Conservation (phyloP, 129 eudicot genomes). For the Centella asiatica region DNA sequence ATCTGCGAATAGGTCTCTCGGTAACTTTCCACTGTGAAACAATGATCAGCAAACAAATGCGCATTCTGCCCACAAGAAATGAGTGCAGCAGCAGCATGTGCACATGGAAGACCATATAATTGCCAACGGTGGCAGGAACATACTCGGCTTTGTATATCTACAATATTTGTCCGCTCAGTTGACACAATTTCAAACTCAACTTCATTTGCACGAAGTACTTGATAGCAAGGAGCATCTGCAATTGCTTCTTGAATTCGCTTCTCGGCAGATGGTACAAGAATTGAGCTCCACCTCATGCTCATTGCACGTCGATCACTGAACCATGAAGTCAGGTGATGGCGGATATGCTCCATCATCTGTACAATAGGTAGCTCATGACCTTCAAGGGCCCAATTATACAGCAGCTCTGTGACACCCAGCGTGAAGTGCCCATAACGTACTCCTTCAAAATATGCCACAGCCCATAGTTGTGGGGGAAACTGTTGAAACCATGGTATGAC, state of each 20-base stretch:
- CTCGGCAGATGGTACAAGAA: constrained; percentile 93
- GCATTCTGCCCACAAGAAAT: constrained; percentile 84
- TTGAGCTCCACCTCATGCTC: constrained; percentile 65
- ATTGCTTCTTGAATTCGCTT: constrained; percentile 72
- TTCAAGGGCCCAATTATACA: constrained; percentile 86
- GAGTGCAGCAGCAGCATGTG: constrained; percentile 97
- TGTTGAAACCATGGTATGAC: constrained; percentile 71
- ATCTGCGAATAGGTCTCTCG: constrained; percentile 84
- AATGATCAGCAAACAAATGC: constrained; percentile 81
- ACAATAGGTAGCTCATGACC: constrained; percentile 94
- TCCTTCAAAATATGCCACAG: constrained; percentile 98
- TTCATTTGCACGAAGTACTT: constrained; percentile 98
- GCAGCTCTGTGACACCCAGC: constrained; percentile 53
- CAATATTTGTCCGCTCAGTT: constrained; percentile 84
- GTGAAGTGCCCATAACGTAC: constrained; percentile 94
- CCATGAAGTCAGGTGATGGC: constrained; percentile 62
- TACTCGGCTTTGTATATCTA: constrained; percentile 70
- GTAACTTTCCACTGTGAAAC: constrained; percentile 79
- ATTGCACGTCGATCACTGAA: constrained; percentile 51
- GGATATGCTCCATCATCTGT: constrained; percentile 91
- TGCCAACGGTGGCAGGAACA: constrained; percentile 97
- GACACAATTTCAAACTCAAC: constrained; percentile 96
- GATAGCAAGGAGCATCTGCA: constrained; percentile 79
- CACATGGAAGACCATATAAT: constrained; percentile 88
- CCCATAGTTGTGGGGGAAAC: constrained; percentile 83